Base-by-base conservation (phyloP, 805 yeast genomes). In the Zygosaccharomyces gambellarensis region DNA sequence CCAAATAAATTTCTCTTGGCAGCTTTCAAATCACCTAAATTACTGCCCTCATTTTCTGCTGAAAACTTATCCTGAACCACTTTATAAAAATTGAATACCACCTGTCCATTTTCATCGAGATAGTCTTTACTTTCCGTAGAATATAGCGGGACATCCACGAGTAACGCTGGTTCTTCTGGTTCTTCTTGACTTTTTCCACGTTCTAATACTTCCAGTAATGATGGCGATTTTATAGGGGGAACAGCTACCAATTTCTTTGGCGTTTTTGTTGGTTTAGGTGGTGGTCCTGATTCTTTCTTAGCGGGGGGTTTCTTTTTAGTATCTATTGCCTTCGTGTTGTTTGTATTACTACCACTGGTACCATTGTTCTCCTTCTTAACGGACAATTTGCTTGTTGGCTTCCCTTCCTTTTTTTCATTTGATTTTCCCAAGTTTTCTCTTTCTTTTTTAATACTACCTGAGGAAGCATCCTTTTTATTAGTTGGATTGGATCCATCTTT, bases 61-160 rank as follows among this genome's bases (percentile, higher is more conserved):
- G 55, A 52, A 34, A 53, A 49, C 39, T 53, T 50, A 27, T 57
- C 58, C n/a, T 52, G 57, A 28, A 57, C 54, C 36, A 53, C 46
- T 39, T 60, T 64, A 44, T 55, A 57, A 12, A 63, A 52, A 47
- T 67, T 65, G 45, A 67, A 61, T 8, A 58, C 59, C 1, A 67
- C 67, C 34, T 66, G 65, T 10, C 70, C 70, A 49, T 67, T 65
- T 54, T 67, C 71, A 49, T 67, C 68, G 34, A 67, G 39, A 49
- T 65, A 67, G 7, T 64, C 64, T 38, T 60, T 62, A 21, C 49
- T 44, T 4, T 57, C 50, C 4, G 63, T 45, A n/a, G 59, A 47
- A 40, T 57, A 60, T 22, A 67, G 44, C 10, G 71, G 71, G 19
- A 67, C 59, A 46, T 67, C 64, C 12, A 67, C 34, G 5, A 65